Base-by-base conservation (phyloP, 495 filamentous ascomycete species). In the Usnea hakonensis region DNA sequence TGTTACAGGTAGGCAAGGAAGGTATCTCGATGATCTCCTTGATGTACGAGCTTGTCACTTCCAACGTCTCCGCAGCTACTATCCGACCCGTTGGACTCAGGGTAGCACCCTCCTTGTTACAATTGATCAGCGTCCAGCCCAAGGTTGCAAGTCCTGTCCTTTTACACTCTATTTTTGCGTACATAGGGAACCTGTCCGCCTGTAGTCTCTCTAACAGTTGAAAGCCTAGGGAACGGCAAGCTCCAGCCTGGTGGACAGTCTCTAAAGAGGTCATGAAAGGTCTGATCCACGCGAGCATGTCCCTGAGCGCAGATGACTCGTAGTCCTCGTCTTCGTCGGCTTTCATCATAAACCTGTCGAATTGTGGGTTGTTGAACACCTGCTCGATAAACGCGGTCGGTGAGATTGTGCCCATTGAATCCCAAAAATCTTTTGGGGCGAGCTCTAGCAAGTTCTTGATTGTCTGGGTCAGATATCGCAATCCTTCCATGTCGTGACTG, bases 381-480 rank as follows among this genome's bases (percentile, higher is more conserved):
- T 87, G 83, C 64, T 95, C 89, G 54, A 88, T 82, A 44, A 95
- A 78, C 33, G 83, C 78, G 36, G 85, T 83, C 9, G 90, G 86
- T 2, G 87, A 87, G 52, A 91, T 88, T 19, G 87, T 79, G 36
- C 88, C 87, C 77, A 90, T 88, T 1, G 90, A 88, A 64, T 87
- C 86, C 91, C 91, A 96, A 67, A 95, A 95, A 60, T 88, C 87
- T 48, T 79, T 81, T 0, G 89, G 81, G 0, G 89, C 87, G 61
- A 88, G 88, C 60, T 85, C 81, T 48, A 97, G 74, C 17, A 96
- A 77, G 13, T 72, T 77, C 35, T 80, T 79, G 55, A 94, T 83
- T 1, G 84, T 83, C 61, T 84, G 81, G 33, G 94, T 68, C 7
- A 91, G 73, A 64, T 84, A 75, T 14, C 78, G 73, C 55, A 95